Evolutionary conservation across 2,329 filamentous ascomycete genomes (phyloP), one percentile per base, ranked within the genome.

Genomic region (Ophiostoma sp.): DNA sequence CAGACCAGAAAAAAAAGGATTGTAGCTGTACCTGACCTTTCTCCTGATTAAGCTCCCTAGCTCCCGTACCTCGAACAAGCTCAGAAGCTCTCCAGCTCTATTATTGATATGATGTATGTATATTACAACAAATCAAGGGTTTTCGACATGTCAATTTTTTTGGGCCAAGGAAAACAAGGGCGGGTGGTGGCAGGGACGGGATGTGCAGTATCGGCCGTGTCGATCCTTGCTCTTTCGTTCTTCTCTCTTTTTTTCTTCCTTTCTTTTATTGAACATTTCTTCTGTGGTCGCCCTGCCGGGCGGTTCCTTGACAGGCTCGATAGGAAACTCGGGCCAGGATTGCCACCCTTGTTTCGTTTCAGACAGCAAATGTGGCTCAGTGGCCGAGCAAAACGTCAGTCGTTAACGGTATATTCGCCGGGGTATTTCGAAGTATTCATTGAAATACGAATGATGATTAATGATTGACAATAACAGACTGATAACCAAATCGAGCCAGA

Each of bases 51-150:
- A 66, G 61, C 61, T 66, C 61, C n/a, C 61, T 42, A 45, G 36
- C 36, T 45, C 61, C 36, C 61, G 61, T 66, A 66, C 61, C 36
- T 66, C 61, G 12, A 45, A 66, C 61, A 42, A 45, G 31, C 36
- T 12, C 42, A 48, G 19, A 48, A 19, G 17, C 17, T 12, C n/a
- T 22, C 22, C 19, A 15, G 42, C 42, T 15, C 39, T 57, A 11
- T 63, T 66, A 7, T 42, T 17, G 36, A 17, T 25, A 64, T 66
- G 61, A 28, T 66, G 33, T 42, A 25, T 25, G 59, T 28, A 42
- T 42, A 42, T 17, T 8, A 45, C 61, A 25, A 2, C 61, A 22
- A 59, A 28, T 6, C 19, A 66, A 28, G n/a, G 61, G n/a, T 17
- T 66, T n/a, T 22, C 17, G 25, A 28, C 50, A 28, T 22, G 50